Base-by-base conservation (phyloP, 2,329 filamentous ascomycete genomes). In the Niveomyces coronatus region DNA sequence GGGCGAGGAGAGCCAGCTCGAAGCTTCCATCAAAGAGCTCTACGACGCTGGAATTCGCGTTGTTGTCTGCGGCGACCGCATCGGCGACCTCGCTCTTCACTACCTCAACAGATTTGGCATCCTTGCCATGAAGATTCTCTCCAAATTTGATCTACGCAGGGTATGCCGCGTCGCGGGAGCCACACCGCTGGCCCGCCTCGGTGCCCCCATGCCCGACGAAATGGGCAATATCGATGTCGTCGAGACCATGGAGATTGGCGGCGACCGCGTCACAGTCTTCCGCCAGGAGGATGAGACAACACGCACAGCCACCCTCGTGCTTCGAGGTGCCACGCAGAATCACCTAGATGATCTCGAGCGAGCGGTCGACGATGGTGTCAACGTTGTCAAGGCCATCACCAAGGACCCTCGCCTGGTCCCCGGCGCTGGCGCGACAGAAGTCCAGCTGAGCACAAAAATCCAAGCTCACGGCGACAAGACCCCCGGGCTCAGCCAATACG, bases 141-240 rank as follows among this genome's bases (percentile, higher is more conserved):
- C 87, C 67, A 98, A 98, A 65, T 98, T 96, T 55, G 91, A 98
- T 66, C 78, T 98, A 44, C 82, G 91, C 51, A 78, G 91, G 54
- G 71, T 96, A 53, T 98, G 93, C 73, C 82, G 91, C 45, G 91
- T 98, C 17, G 89, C 96, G 37, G 89, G 89, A 45, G 91, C 91
- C 40, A 95, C 91, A 11, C 91, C 91, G n/a, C 74, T 98, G 45
- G 93, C 93, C 37, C 82, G 91, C 52, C 72, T 98, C 33, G 91
- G 91, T 47, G 91, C 93, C 13, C 91, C 91, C 31, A 98, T 98
- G 91, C 91, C 93, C n/a, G 91, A 98, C 51, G 91, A 98, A 71
- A 96, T 94, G 88, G 91, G 91, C 47, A 82, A 66, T 52, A 79
- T 98, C 46, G 91, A 98, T 58, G 63, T 98, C 41, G 91, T 98